Percentiles rank a stretch among this genome's conserved stretches.
These are phyloP conservation scores for Geotrichum carabidarum DNA, from an alignment of 1,139 yeast genomes.

Conservation along the genomic window DNA sequence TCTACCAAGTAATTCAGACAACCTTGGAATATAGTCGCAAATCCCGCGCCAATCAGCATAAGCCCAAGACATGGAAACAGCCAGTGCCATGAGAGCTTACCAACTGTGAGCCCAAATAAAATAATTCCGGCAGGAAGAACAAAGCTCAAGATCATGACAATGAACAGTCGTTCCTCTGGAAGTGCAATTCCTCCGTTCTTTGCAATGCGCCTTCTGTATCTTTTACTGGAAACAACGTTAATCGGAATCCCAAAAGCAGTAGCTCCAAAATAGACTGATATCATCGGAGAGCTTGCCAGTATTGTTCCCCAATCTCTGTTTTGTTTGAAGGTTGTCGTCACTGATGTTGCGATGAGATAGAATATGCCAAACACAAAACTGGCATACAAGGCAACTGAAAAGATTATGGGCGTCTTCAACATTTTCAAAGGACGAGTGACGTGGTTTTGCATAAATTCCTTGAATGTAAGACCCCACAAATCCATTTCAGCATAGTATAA, in stretches of 20 bases:
- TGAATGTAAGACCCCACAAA: constrained; percentile 40
- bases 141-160: constrained; percentile 45
- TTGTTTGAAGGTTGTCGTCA: constrained; percentile 37
- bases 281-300: constrained; percentile 51
- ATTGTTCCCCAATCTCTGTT: constrained; percentile 41
- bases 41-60: constrained; percentile 57
- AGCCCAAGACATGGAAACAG: constrained; percentile 66
- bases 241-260: constrained; percentile 45
- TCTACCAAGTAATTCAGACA: constrained; percentile 58
- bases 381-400: constrained; percentile 42
- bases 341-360: constrained; percentile 41
- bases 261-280: constrained; percentile 54
- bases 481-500: constrained; percentile 43
- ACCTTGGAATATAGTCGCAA: constrained; percentile 55
- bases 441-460: constrained; percentile 41
- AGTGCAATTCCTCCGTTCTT: constrained; percentile 40
- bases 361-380: constrained; percentile 46
- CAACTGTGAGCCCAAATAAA: constrained; percentile 70
- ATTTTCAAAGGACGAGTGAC: constrained; percentile 43
- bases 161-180: constrained; percentile 60
- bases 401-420: constrained; percentile 45
- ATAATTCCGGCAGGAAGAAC: constrained; percentile 63
- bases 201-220: constrained; percentile 37
- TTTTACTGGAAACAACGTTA: constrained; percentile 37
- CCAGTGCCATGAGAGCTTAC: constrained; percentile 59